Evolutionary conservation across 176 grass and related monocot genomes (phyloP).

Genomic region (Ensete ventricosum): DNA sequence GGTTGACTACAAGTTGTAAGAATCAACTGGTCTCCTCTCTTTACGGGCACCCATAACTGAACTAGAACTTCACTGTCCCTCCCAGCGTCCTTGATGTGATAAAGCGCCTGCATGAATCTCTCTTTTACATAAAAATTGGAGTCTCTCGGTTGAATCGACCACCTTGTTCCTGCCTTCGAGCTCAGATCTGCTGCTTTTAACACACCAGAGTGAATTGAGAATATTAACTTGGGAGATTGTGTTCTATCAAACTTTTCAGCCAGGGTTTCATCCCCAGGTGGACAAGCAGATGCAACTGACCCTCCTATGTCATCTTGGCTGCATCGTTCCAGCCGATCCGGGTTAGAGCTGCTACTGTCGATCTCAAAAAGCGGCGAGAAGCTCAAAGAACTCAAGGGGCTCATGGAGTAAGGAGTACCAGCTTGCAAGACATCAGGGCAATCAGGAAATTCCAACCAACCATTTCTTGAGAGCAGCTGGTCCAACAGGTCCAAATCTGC

Average conservation of each 20-base stretch:
- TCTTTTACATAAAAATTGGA: conserved; percentile 35
- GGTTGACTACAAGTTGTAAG: conserved; percentile 72
- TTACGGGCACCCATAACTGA: conserved; percentile 76
- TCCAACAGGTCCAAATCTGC: conserved; percentile 79
- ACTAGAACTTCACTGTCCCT: conserved; percentile 56
- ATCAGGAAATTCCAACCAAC: conserved; percentile 23
- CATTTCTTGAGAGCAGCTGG: conserved; percentile 47
- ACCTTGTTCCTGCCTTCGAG: not conserved
- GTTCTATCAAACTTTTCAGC: not conserved
- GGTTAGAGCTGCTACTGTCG: conserved; percentile 13
- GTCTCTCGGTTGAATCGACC: conserved; percentile 26
- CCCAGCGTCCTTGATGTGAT: conserved; percentile 48
- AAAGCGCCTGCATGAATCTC: conserved; percentile 43
- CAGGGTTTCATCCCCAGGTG: not conserved
- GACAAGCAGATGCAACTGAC: not conserved
- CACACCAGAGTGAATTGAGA: not conserved
- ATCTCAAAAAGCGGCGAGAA: conserved; percentile 39
- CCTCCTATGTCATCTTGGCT: not conserved
- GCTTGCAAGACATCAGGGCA: conserved; percentile 45
- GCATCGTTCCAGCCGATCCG: not conserved
- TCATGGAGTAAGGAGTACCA: conserved; percentile 27
- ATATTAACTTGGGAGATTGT: too few species aligned
- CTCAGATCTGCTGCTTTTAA: not conserved
- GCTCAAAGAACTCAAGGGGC: conserved; percentile 25
- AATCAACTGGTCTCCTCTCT: conserved; percentile 37